Evolutionary conservation across 2,329 filamentous ascomycete genomes (phyloP).

Genomic region (Fusarium longipes): DNA sequence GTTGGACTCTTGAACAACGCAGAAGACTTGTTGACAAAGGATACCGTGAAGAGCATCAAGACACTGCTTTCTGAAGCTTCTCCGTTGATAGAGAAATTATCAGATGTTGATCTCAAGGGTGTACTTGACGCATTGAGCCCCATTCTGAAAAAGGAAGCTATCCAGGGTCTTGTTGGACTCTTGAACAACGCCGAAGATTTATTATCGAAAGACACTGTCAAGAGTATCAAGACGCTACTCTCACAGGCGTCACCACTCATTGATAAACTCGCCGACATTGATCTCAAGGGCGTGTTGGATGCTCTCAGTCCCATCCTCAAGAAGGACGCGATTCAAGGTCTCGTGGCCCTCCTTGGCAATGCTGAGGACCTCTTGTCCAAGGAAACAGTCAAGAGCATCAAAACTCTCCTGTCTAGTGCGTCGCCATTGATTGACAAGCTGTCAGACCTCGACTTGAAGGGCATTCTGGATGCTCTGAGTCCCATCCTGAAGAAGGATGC

Average conservation of each 20-base stretch:
- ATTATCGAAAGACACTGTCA: conserved; percentile 34
- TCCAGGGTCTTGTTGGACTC: conserved; percentile 45
- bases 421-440: neutral
- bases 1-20: conserved; percentile 9
- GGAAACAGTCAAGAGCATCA: conserved; percentile 35
- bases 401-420: conserved; percentile 27
- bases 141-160: conserved; percentile 44
- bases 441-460: conserved; percentile 6
- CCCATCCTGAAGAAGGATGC: conserved; percentile 18
- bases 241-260: conserved; percentile 30
- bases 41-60: conserved; percentile 18
- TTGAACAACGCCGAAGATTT: conserved; percentile 44
- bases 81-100: conserved; percentile 42
- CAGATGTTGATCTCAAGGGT: conserved; percentile 51
- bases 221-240: conserved; percentile 37
- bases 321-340: conserved; percentile 46
- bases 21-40: conserved; percentile 6
- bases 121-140: conserved; percentile 45
- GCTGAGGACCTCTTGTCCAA: conserved; percentile 44
- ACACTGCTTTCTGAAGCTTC: neutral
- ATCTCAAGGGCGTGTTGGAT: conserved; percentile 48
- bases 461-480: neutral
- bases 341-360: conserved; percentile 49
- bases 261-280: conserved; percentile 47
- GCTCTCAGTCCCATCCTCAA: conserved; percentile 52